These are phyloP conservation scores for Chondrostereum purpureum DNA, from an alignment of 1,284 basidiomycete genomes.

Conservation along the genomic window DNA sequence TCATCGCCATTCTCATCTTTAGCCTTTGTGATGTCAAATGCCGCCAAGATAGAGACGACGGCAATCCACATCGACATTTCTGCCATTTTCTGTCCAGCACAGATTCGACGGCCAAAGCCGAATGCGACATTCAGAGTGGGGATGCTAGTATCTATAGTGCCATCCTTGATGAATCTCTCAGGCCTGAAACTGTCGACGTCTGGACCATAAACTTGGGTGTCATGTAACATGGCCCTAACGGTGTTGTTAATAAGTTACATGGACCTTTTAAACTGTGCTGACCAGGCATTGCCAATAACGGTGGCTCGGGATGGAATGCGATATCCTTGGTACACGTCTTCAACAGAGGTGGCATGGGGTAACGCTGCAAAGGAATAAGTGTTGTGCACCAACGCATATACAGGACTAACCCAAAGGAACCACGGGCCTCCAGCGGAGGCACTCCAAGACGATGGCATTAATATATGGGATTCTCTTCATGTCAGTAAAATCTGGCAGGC, in stretches of 20 bases:
- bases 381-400: too few species aligned
- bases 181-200: neutral
- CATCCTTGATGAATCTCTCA: neutral
- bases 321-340: neutral
- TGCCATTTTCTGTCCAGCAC: slow-evolving; percentile 3
- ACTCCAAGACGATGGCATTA: neutral
- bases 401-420: neutral
- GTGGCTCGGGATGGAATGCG: neutral
- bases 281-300: neutral
- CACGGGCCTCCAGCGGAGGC: neutral
- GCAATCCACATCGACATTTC: slow-evolving; percentile 7
- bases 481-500: neutral
- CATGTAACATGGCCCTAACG: neutral
- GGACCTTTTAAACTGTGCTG: too few species aligned
- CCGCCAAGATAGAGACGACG: slow-evolving; percentile 6
- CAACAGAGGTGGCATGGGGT: neutral
- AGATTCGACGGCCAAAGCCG: neutral
- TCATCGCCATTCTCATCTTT: neutral
- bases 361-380: neutral
- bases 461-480: neutral
- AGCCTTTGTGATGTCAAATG: slow-evolving; percentile 7
- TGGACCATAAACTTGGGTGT: neutral
- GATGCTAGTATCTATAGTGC: neutral
- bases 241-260: too few species aligned
- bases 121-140: neutral